Evolutionary conservation across 2,329 filamentous ascomycete genomes (phyloP), one percentile per base, ranked within the genome.

Genomic region (Calonectria naviculata): DNA sequence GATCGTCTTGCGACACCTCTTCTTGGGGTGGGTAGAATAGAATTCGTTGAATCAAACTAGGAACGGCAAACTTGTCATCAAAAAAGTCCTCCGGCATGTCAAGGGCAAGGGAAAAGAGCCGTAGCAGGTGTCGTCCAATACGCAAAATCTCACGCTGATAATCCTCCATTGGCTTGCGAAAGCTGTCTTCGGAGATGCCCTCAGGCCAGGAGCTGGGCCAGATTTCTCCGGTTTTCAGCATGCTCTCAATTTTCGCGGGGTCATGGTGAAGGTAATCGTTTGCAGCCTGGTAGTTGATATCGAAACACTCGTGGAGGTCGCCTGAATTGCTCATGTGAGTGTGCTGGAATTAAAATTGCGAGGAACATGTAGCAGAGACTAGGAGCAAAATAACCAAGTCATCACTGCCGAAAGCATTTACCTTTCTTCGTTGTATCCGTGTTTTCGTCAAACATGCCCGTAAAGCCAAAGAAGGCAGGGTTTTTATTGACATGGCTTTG

Each of bases 41-140:
- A 24, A 58, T 58, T 24, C 52, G 31, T 19, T 58, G 52, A 26
- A 58, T 58, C n/a, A 58, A 58, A 24, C 52, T 58, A 13, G 52
- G 34, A 26, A 58, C 31, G 31, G 52, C 31, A 58, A 58, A 58
- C 17, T 58, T 58, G 52, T 58, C 34, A 38, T 58, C 52, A 19
- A 58, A 58, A 58, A 58, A 58, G 52, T 58, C 52, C 31, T 58
- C 52, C 4, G 52, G 31, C 52, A 58, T 58, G 13, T 58, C 52
- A 38, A 58, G 52, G 34, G 52, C 52, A 24, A 58, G 52, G 21
- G 52, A 58, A 38, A 58, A 58, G 21, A 58, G 34, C 5, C 52
- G 52, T 6, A 58, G 34, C 52, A 58, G 12, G 52, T 58, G 52
- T 58, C 52, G 31, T 9, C 52, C 52, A 12, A 58, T 58, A 29